A percentile compares a stretch with the other conserved stretches of the same genome.
phyloP scores from a whole-genome alignment of 495 filamentous ascomycete species.

The Aspergillus bridgeri region DNA sequence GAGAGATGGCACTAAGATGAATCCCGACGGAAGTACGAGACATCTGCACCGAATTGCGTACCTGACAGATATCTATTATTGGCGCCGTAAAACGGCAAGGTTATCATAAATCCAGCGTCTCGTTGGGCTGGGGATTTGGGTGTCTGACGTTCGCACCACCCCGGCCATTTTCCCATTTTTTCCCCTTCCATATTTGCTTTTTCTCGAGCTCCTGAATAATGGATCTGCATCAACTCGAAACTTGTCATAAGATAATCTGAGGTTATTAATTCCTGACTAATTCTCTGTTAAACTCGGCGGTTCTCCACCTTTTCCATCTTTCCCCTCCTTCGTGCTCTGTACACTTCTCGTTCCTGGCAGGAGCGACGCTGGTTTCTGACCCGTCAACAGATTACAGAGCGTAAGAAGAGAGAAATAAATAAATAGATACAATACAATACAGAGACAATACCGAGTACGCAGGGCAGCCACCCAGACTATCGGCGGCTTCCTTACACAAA shows the following conservation, averaged over 20 bases:
- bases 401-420: background rate
- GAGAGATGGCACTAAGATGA: conserved; percentile 1
- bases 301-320: background rate
- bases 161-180: background rate
- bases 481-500: background rate
- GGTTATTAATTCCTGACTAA: background rate
- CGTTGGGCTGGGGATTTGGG: conserved; percentile 1
- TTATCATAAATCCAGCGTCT: conserved; percentile 2
- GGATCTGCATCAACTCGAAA: background rate
- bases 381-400: background rate
- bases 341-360: background rate
- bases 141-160: conserved; percentile 13
- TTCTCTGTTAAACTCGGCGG: background rate
- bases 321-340: background rate
- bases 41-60: conserved; percentile 15
- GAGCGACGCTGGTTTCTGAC: background rate
- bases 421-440: too few relatives aligned
- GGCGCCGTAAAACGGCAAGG: conserved; percentile 11
- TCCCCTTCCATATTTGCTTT: background rate
- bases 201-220: background rate
- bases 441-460: too few relatives aligned
- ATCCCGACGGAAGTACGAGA: conserved; percentile 1
- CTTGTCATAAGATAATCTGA: background rate
- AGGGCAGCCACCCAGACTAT: background rate
- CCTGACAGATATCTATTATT: conserved; percentile 21